These are phyloP conservation scores for Eimeria brunetti DNA, from an alignment of 169 alveolate genomes.

Conservation along the genomic window DNA sequence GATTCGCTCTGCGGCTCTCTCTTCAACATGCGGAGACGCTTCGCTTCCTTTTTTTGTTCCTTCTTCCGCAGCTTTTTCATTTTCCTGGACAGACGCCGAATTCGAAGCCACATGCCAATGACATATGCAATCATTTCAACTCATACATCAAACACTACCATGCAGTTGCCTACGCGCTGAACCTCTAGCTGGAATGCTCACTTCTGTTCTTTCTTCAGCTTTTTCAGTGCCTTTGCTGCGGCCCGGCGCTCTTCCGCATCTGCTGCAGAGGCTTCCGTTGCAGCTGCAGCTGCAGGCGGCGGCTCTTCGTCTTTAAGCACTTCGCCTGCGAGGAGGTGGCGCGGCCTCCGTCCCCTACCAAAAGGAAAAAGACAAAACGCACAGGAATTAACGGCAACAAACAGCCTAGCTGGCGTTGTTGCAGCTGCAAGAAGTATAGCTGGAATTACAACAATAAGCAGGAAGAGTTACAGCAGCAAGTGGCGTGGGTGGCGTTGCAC, in stretches of 20 bases:
- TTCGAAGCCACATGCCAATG: background rate
- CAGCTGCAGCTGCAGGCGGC: background rate
- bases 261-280: background rate
- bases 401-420: background rate
- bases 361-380: background rate
- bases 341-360: constrained; percentile 55
- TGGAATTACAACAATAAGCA: no score
- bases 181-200: background rate
- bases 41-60: constrained; percentile 47
- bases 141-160: background rate
- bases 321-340: constrained; percentile 55
- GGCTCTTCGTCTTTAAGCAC: constrained; percentile 38
- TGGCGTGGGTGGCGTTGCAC: background rate
- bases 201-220: constrained; percentile 62
- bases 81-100: background rate
- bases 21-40: constrained; percentile 26
- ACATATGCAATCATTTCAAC: background rate
- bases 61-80: constrained; percentile 46
- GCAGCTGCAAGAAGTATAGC: background rate
- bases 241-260: constrained; percentile 19
- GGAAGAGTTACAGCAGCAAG: background rate
- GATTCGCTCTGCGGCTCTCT: constrained; percentile 37
- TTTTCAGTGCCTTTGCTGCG: constrained; percentile 46
- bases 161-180: background rate
- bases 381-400: background rate